Conservation (phyloP, 345 rosid genomes). For the Isatis tinctoria region DNA sequence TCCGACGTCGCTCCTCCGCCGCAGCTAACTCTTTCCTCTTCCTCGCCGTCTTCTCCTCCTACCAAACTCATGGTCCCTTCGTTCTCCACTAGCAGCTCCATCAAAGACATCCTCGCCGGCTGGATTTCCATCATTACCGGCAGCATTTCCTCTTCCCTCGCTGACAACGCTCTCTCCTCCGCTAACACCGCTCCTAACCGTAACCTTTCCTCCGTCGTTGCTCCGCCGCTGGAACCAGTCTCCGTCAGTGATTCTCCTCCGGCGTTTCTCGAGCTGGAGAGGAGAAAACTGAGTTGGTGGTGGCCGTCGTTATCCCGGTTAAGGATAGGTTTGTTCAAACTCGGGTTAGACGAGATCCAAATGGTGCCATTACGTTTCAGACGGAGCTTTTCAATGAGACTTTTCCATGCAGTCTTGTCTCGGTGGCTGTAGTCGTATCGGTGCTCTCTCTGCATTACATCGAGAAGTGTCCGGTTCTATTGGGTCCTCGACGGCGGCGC, state of each 20-base stretch:
- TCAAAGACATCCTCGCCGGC: too few relatives aligned
- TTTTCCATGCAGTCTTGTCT: slow-evolving; percentile 69
- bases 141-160: too few relatives aligned
- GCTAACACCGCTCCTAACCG: too few relatives aligned
- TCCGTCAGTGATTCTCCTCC: slow-evolving; percentile 14
- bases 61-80: too few relatives aligned
- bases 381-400: slow-evolving; percentile 58
- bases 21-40: too few relatives aligned
- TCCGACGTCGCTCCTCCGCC: too few relatives aligned
- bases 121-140: too few relatives aligned
- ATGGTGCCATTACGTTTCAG: too few relatives aligned
- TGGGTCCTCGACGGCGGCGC: slow-evolving; percentile 15
- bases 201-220: slow-evolving; percentile 25
- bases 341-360: slow-evolving; percentile 59
- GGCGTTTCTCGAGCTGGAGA: slow-evolving; percentile 29
- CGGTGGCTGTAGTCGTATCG: slow-evolving; percentile 16
- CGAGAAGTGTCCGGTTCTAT: slow-evolving; percentile 46
- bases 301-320: slow-evolving; percentile 14
- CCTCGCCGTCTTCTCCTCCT: too few relatives aligned
- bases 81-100: too few relatives aligned
- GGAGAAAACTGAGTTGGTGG: slow-evolving; percentile 32
- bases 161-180: too few relatives aligned
- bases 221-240: neutral
- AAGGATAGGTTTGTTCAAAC: slow-evolving; percentile 36
- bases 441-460: slow-evolving; percentile 50